Evolutionary conservation across 352 stramenopile genomes (phyloP), one percentile per base, ranked within the genome.

Genomic region (Pythium brassicae): DNA sequence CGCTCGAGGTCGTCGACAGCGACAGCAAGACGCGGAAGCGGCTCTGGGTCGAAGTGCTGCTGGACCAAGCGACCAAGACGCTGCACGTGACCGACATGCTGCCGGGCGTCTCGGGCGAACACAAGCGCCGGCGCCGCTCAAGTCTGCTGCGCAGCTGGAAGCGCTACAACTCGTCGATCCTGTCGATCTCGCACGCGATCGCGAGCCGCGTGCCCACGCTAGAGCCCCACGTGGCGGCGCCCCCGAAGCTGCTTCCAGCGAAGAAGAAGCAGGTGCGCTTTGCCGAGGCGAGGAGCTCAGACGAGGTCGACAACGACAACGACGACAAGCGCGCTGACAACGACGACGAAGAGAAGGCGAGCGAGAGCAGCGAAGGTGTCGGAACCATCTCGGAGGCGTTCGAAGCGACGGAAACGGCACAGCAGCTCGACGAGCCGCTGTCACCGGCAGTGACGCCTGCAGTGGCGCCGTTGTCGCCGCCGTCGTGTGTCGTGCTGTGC

Each of bases 11-110:
- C n/a, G 74, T 68, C 34, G 77, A 89, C 42, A 47, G 42, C 20
- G 78, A 89, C 22, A 74, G 74, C 4, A 77, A 83, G 39, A 19
- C 57, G 17, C 83, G 83, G 35, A 84, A 76, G 44, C 68, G 84
- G 15, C 59, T 94, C 23, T 94, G 82, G 80, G 71, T 85, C 22
- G 80, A 92, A 71, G 81, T 94, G 5, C 44, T 83, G 29, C 69
- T 94, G 4, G 82, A 92, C 25, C 79, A 89, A 56, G 82, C 84
- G 8, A 88, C 82, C 2, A 94, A 94, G 60, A 90, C 80, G 4
- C 65, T 94, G 19, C 55, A 87, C 17, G 78, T 94, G 29, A 94
- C 81, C 5, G 84, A 94, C 63, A 82, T 91, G 63, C 65, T 94
- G 0, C 84, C 84, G 29, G 84, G 84, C 4, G 72, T 70, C 35